Evolutionary conservation across 139 green algal genomes (phyloP), one percentile per base, ranked within the genome.

Genomic region (Chlorella sp.): DNA sequence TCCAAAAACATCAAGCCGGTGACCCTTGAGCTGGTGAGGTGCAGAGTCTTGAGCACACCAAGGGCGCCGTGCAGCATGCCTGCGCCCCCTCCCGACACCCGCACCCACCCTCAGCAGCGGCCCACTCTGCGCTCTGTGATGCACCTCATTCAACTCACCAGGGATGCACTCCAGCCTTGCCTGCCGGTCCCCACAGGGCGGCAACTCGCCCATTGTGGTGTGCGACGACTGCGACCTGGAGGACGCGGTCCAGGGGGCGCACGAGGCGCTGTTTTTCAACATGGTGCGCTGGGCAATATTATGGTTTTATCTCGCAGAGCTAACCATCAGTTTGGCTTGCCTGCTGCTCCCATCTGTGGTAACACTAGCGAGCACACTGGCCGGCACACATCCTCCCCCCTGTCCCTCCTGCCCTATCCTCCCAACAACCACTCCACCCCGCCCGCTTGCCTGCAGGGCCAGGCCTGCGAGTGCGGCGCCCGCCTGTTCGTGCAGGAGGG

Each of bases 191-290:
- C 7, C 11, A 11, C 46, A 54, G 46, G 94, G 94, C 19, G 94
- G 94, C 82, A 96, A 96, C 90, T 90, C 80, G 19, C 86, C 94
- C 20, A 84, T 91, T 44, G 90, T 96, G 77, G 88, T 96, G 51
- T 74, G 89, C 28, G 41, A 73, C 26, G 73, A 76, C 46, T 64
- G 60, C 34, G 74, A 87, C 73, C 40, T 87, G 60, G 73, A 87
- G 48, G 62, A 17, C 8, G 83, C 83, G 43, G 74, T 68, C 11
- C 6, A 62, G 83, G 83, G 83, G 16, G 73, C 44, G 1, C 62
- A 77, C 44, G 43, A 68, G 34, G 83, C 73, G 13, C 74, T 82
- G 30, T 82, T 87, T 60, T 87, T 87, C 83, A 87, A 87, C 62
- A 67, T 67, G 60, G 77, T 83, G 60, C 14, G 76, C 13, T 6